Evolutionary conservation across 2,329 filamentous ascomycete genomes (phyloP), one percentile per base, ranked within the genome.

Genomic region (Colletotrichum gigasporum): DNA sequence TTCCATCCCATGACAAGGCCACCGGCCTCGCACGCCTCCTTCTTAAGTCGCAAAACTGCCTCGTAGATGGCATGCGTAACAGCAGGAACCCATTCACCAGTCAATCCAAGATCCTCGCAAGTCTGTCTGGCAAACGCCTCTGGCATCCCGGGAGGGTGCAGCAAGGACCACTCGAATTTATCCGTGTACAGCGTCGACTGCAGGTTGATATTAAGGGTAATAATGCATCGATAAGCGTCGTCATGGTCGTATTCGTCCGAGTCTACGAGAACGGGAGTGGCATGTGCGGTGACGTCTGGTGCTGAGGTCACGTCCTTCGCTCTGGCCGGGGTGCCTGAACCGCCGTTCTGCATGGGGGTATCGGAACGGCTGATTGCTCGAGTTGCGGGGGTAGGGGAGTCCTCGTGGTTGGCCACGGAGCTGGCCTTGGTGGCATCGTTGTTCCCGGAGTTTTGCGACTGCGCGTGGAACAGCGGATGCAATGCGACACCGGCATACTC

Each of bases 1-100:
- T 87, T 87, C 82, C 89, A 88, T 39, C 91, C 91, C 14, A 88
- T 84, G n/a, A 97, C 90, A 7, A 97, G 80, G 1, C 94, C 94
- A 35, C 93, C 94, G 37, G 93, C 93, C 76, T 98, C 96, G 72
- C 94, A 97, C 1, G 94, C 93, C 74, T 98, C 96, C 78, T 99
- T 99, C 81, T 98, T 98, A 30, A 97, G 81, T 47, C 92, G 91
- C 67, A 98, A 78, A 0, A 96, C 94, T 9, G 96, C 92, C 78
- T 99, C 96, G 77, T 98, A 98, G 70, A 99, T 98, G 32, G 94
- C 96, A 74, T 97, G 95, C 12, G 96, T 93, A 82, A 99, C 93
- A 28, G 93, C 93, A 3, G 94, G 92, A 4, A 97, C 89, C 94
- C 96, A 99, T 79, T 99, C 96, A 45, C 94, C 93, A 6, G 90